Evolutionary conservation across 176 grass and related monocot genomes (phyloP).

Genomic region (Ensete ventricosum): DNA sequence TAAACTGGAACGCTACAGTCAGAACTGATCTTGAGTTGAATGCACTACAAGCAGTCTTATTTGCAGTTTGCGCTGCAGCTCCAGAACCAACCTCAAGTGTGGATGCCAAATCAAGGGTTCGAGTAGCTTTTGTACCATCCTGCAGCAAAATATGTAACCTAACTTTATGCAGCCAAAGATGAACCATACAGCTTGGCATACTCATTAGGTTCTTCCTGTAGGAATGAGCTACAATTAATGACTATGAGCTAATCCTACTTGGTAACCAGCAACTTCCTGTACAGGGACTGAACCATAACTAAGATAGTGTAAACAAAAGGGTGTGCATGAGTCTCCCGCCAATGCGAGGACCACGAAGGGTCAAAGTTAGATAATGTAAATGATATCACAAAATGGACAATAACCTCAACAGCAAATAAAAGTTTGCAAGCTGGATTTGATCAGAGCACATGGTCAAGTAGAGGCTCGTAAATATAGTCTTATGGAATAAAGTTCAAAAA

Average conservation of each 20-base stretch:
- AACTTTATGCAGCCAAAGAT: neutral
- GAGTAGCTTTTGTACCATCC: slow-evolving; percentile 31
- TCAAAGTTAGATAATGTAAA: too few species aligned
- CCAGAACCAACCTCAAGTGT: slow-evolving; percentile 85
- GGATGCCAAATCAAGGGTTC: slow-evolving; percentile 84
- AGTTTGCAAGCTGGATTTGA: too few species aligned
- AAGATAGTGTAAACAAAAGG: too few species aligned
- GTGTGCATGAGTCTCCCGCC: too few species aligned
- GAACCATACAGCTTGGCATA: neutral
- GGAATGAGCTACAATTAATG: too few species aligned
- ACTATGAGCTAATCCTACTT: too few species aligned
- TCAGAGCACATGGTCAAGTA: too few species aligned
- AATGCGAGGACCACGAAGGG: too few species aligned
- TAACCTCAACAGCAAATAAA: too few species aligned
- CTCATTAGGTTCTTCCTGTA: neutral
- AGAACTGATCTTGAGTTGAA: slow-evolving; percentile 60
- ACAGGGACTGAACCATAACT: too few species aligned
- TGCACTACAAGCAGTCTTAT: slow-evolving; percentile 32
- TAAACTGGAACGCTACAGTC: slow-evolving; percentile 93
- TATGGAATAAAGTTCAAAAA: neutral
- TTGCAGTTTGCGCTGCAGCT: slow-evolving; percentile 43
- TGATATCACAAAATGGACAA: too few species aligned
- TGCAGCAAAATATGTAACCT: neutral
- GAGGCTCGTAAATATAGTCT: slow-evolving; percentile 8
- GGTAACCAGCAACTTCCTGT: too few species aligned